phyloP scores from a whole-genome alignment of 1,284 basidiomycete species.

The Cryptococcus depauperatus region DNA sequence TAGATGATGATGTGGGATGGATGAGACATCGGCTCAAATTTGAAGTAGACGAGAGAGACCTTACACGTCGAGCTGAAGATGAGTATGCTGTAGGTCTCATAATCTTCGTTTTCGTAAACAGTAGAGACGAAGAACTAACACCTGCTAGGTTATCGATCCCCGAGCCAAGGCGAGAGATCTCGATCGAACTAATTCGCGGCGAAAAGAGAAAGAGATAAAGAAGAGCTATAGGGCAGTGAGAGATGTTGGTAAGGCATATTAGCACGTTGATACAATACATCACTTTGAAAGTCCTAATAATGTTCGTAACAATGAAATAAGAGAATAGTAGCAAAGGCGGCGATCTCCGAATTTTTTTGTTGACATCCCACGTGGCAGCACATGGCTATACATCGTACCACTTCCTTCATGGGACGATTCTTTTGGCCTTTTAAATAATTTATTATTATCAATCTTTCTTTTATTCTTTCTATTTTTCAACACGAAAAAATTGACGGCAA shows the following conservation, averaged over 20 bases:
- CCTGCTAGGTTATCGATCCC: slow-evolving; percentile 45
- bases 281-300: not conserved
- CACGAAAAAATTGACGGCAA: too few relatives aligned
- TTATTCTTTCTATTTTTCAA: not conserved
- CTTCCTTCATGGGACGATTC: slow-evolving; percentile 1
- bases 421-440: not conserved
- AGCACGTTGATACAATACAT: not conserved
- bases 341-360: not conserved
- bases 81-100: slow-evolving; percentile 79
- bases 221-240: not conserved
- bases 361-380: not conserved
- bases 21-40: slow-evolving; percentile 67
- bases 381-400: slow-evolving; percentile 1
- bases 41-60: slow-evolving; percentile 61
- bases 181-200: slow-evolving; percentile 8
- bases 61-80: slow-evolving; percentile 68
- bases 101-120: slow-evolving; percentile 1
- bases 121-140: too few relatives aligned
- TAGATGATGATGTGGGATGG: slow-evolving; percentile 74
- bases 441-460: not conserved
- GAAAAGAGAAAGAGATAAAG: slow-evolving; percentile 5
- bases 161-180: slow-evolving; percentile 40
- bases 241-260: not conserved
- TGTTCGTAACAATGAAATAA: slow-evolving; percentile 9
- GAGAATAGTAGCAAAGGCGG: slow-evolving; percentile 13